Conservation (phyloP, 352 stramenopile genomes). For the Phytopythium aichiense region DNA sequence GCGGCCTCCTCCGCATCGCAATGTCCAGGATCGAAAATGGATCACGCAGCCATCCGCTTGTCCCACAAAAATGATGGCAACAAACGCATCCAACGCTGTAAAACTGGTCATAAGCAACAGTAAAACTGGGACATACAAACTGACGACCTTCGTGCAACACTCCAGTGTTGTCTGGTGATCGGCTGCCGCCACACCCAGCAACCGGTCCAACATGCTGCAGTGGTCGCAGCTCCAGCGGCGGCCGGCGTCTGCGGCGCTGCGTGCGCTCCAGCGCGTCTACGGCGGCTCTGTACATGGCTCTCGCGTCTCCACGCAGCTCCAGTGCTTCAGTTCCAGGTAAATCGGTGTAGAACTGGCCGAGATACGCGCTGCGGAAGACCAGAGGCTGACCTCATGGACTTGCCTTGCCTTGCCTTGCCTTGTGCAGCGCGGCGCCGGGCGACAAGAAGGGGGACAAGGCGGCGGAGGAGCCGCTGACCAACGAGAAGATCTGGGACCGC, state of each 20-base stretch:
- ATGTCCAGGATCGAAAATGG: background rate
- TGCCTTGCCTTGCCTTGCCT: no score
- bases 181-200: background rate
- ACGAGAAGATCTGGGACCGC: conserved; percentile 70
- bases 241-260: background rate
- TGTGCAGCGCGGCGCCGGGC: background rate
- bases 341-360: background rate
- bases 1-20: conserved; percentile 16
- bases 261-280: background rate
- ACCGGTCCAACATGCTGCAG: conserved; percentile 21
- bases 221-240: conserved; percentile 16
- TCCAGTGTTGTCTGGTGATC: background rate
- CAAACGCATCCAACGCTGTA: background rate
- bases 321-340: conserved; percentile 3
- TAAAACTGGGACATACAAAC: background rate
- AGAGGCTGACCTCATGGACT: background rate
- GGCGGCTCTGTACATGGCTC: background rate
- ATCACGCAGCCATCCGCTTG: background rate
- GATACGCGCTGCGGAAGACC: background rate
- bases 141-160: background rate
- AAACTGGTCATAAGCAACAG: background rate
- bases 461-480: conserved; percentile 47
- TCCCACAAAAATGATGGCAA: background rate
- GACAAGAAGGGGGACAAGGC: conserved; percentile 10
- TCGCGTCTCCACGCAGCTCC: conserved; percentile 10